Evolutionary conservation across 805 yeast species (phyloP).

Genomic region (Candida broadrunensis): DNA sequence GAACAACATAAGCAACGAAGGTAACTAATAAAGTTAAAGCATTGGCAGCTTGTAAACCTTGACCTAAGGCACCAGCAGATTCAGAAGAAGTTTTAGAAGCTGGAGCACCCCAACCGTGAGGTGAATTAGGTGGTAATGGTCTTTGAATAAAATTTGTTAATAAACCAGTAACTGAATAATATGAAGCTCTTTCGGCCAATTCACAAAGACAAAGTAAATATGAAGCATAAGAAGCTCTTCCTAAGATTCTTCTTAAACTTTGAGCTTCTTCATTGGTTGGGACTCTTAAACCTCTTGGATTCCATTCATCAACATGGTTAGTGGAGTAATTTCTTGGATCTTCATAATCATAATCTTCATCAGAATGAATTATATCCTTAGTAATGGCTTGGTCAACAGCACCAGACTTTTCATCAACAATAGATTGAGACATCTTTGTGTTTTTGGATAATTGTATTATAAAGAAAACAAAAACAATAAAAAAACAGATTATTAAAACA

Average conservation of each 20-base stretch:
- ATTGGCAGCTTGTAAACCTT: conserved; percentile 44
- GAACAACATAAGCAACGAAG: conserved; percentile 50
- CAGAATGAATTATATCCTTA: neutral
- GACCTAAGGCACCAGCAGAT: conserved; percentile 49
- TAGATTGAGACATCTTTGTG: neutral
- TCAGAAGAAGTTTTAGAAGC: conserved; percentile 30
- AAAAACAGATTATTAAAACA: neutral
- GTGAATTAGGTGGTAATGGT: conserved; percentile 48
- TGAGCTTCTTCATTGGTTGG: conserved; percentile 26
- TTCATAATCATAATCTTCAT: conserved; percentile 17
- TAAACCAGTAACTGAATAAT: conserved; percentile 44
- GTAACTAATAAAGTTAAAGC: conserved; percentile 47
- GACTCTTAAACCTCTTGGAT: conserved; percentile 35
- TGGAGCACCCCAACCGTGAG: conserved; percentile 31
- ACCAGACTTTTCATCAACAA: neutral
- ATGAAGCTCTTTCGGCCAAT: conserved; percentile 56
- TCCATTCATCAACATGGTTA: conserved; percentile 26
- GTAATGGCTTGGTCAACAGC: neutral
- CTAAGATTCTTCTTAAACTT: conserved; percentile 35
- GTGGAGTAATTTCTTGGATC: conserved; percentile 20
- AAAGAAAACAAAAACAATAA: neutral
- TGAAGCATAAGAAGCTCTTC: conserved; percentile 45
- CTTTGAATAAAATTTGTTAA: conserved; percentile 49
- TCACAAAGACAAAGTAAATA: conserved; percentile 52
- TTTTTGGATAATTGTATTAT: neutral